phyloP scores from a whole-genome alignment of 176 grass and related monocot species.

The Hsuehochloa calcarea region DNA sequence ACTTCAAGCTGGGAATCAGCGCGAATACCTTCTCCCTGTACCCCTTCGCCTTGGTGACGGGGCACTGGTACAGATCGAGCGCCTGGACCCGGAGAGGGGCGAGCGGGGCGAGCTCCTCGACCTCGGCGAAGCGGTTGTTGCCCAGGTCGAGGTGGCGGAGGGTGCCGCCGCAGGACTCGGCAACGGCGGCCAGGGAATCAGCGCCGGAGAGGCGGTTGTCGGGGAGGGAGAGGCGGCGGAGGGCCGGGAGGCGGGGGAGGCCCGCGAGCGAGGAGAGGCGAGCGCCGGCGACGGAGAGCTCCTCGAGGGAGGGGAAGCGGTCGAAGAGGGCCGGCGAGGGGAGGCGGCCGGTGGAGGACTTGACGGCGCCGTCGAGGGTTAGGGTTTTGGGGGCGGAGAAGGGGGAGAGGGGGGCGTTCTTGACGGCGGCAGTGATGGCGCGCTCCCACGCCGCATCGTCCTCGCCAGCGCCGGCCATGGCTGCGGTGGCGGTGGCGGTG shows the following conservation, averaged over 20 bases:
- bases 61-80: conserved; percentile 63
- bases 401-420: background rate
- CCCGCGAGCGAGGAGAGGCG: conserved; percentile 51
- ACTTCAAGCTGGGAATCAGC: conserved; percentile 45
- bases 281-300: conserved; percentile 56
- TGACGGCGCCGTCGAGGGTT: conserved; percentile 62
- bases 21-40: conserved; percentile 59
- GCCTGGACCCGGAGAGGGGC: conserved; percentile 34
- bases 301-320: conserved; percentile 40
- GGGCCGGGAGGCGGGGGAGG: conserved; percentile 56
- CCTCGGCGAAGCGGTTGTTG: conserved; percentile 54
- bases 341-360: conserved; percentile 52
- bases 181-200: conserved; percentile 41
- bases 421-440: conserved; percentile 42
- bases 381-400: conserved; percentile 42
- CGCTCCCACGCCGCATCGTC: conserved; percentile 54
- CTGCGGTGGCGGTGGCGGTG: background rate
- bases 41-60: conserved; percentile 52
- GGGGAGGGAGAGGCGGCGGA: conserved; percentile 63
- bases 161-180: conserved; percentile 38
- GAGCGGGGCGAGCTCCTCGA: conserved; percentile 56
- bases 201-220: conserved; percentile 63
- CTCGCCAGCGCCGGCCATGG: conserved; percentile 32
- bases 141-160: conserved; percentile 66
- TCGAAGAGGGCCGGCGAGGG: conserved; percentile 49